These are phyloP conservation scores for Pugionium dolabratum DNA, from an alignment of 345 rosid species.

Conservation along the genomic window DNA sequence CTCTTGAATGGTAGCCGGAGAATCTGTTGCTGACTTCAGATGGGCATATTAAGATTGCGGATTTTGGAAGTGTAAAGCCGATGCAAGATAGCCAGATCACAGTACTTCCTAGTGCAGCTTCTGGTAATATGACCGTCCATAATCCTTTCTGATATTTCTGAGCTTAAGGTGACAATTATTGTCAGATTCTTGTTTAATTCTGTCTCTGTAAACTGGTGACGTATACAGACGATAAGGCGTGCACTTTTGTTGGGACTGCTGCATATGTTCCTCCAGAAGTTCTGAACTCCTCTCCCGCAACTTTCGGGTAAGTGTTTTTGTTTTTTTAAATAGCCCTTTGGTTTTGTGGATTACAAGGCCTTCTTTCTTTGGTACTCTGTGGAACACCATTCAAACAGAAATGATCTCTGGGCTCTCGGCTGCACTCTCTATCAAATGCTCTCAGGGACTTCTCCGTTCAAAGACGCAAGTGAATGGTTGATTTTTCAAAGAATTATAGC, in stretches of 20 bases:
- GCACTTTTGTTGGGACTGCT: constrained; percentile 95
- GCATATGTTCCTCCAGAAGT: constrained; percentile 99
- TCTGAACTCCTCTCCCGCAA: constrained; percentile 96
- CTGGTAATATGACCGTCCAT: constrained; percentile 51
- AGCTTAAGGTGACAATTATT: constrained; percentile 28
- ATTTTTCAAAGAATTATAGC: constrained; percentile 96
- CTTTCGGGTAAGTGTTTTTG: constrained; percentile 75
- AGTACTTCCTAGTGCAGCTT: constrained; percentile 89
- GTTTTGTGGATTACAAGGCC: constrained; percentile 9
- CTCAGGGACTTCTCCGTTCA: constrained; percentile 97
- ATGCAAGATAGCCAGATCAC: constrained; percentile 91
- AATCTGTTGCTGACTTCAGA: constrained; percentile 76
- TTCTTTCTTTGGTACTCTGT: constrained; percentile 36
- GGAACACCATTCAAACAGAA: constrained; percentile 61
- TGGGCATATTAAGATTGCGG: constrained; percentile 94
- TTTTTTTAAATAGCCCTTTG: neutral
- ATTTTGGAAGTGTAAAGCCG: constrained; percentile 98
- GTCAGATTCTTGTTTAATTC: constrained; percentile 24
- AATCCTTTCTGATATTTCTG: constrained; percentile 18
- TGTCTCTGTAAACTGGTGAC: constrained; percentile 7
- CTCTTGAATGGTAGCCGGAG: constrained; percentile 71
- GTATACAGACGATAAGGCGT: constrained; percentile 79
- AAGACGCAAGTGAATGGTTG: constrained; percentile 98
- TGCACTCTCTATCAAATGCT: constrained; percentile 99
- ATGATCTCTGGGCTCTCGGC: constrained; percentile 99